A percentile compares a stretch with the other conserved stretches of the same genome.
Conservation (phyloP, 305 asterid genomes). For the Caryopteris hybrid region DNA sequence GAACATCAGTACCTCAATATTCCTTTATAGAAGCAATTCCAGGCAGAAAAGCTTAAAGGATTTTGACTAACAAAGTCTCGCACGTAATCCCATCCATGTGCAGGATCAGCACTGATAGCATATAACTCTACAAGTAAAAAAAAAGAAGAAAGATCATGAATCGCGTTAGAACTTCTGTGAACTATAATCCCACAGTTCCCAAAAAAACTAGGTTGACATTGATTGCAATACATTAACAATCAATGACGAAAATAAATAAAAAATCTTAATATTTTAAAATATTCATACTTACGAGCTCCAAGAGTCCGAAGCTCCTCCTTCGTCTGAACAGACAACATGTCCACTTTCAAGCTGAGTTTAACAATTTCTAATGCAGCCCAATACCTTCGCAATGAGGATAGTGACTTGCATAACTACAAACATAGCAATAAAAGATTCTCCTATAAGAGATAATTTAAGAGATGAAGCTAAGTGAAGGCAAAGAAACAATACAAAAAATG, state of each 20-base stretch:
- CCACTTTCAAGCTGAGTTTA: constrained; percentile 45
- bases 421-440: background rate
- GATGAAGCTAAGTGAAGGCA: background rate
- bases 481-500: background rate
- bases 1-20: constrained; percentile 43
- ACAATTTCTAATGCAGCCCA: constrained; percentile 52
- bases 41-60: constrained; percentile 82
- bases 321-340: constrained; percentile 30
- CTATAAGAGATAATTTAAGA: constrained; percentile 8
- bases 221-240: background rate
- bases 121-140: constrained; percentile 42
- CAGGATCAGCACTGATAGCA: constrained; percentile 58
- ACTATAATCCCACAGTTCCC: background rate
- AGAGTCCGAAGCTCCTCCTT: constrained; percentile 51
- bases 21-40: constrained; percentile 89
- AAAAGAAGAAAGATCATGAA: background rate
- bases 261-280: background rate
- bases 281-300: constrained; percentile 54
- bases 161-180: constrained; percentile 8
- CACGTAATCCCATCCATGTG: constrained; percentile 63
- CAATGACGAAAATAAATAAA: background rate
- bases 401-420: constrained; percentile 52
- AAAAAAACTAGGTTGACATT: background rate
- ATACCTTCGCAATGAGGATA: constrained; percentile 43
- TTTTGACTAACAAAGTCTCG: constrained; percentile 54